Conservation (phyloP, 2,329 filamentous ascomycete species). For the Claviceps pusilla region DNA sequence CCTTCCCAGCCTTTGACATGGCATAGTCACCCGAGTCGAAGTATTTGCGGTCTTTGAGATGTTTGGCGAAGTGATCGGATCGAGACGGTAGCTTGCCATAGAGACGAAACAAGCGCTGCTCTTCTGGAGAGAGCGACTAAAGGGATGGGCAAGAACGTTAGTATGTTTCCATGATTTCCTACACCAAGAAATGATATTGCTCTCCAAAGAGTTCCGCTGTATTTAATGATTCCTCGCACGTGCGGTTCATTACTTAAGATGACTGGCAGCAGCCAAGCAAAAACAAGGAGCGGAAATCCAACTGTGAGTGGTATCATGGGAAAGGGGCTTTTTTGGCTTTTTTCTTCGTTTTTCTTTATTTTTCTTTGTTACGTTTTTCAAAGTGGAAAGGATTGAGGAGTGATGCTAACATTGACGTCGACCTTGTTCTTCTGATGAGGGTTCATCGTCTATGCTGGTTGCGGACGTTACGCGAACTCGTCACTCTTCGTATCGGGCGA, state of each 20-base stretch:
- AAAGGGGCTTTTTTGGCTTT: not conserved
- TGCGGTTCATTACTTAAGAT: not conserved
- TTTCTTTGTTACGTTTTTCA: too few species aligned
- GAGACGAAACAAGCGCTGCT: conserved; percentile 89
- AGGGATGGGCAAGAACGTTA: not conserved
- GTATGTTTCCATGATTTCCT: not conserved
- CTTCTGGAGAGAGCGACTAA: conserved; percentile 81
- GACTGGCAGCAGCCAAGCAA: not conserved
- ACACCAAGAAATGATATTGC: not conserved
- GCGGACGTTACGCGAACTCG: not conserved
- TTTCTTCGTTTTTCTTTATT: too few species aligned
- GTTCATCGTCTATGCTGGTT: conserved; percentile 49
- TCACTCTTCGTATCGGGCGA: not conserved
- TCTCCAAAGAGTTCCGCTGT: not conserved
- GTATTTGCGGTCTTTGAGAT: conserved; percentile 97
- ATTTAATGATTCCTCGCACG: not conserved
- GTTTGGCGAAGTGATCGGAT: conserved; percentile 93
- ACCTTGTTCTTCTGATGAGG: conserved; percentile 98
- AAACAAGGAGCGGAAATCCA: not conserved
- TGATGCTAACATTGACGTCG: conserved; percentile 71
- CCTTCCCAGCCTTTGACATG: conserved; percentile 93
- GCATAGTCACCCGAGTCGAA: conserved; percentile 95
- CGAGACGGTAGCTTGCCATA: conserved; percentile 97
- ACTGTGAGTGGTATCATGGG: not conserved
- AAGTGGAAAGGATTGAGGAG: not conserved